Evolutionary conservation across 129 eudicot genomes (phyloP).

Genomic region (Artemisia argyi): DNA sequence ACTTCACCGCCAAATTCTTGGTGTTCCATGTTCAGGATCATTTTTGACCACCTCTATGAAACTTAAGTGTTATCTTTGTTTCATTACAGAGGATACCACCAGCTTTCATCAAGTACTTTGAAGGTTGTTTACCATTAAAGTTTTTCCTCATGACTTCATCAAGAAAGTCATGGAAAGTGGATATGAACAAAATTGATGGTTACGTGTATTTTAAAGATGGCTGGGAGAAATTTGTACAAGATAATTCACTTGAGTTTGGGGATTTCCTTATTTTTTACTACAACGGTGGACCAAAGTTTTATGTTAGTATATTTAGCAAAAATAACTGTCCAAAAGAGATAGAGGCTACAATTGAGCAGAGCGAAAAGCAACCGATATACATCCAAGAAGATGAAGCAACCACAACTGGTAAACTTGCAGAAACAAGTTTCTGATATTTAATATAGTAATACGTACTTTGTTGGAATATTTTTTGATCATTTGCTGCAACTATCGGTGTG

Average conservation of each 20-base stretch:
- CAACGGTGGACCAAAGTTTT: constrained; percentile 23
- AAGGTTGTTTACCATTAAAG: constrained; percentile 19
- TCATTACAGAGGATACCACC: constrained; percentile 38
- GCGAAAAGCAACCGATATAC: not conserved
- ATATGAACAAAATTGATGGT: constrained; percentile 24
- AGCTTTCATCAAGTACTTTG: constrained; percentile 37
- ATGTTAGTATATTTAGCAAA: constrained; percentile 24
- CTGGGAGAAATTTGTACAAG: constrained; percentile 45
- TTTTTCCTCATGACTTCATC: constrained; percentile 21
- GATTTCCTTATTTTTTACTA: constrained; percentile 41
- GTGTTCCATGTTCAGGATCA: not conserved
- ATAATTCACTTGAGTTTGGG: constrained; percentile 33
- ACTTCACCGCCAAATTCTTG: too few relatives aligned
- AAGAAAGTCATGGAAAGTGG: constrained; percentile 37
- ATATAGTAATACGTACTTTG: not conserved
- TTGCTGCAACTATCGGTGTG: constrained; percentile 11
- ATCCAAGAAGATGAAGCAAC: constrained; percentile 6
- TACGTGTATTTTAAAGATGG: constrained; percentile 33
- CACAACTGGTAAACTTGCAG: constrained; percentile 14
- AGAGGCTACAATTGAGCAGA: not conserved
- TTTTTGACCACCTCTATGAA: not conserved
- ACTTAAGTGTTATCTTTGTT: constrained; percentile 1
- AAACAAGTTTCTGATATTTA: not conserved
- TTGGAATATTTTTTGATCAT: not conserved
- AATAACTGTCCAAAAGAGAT: constrained; percentile 30